Base-by-base conservation (phyloP, 208 protist genomes). In the Trypanosoma avium region DNA sequence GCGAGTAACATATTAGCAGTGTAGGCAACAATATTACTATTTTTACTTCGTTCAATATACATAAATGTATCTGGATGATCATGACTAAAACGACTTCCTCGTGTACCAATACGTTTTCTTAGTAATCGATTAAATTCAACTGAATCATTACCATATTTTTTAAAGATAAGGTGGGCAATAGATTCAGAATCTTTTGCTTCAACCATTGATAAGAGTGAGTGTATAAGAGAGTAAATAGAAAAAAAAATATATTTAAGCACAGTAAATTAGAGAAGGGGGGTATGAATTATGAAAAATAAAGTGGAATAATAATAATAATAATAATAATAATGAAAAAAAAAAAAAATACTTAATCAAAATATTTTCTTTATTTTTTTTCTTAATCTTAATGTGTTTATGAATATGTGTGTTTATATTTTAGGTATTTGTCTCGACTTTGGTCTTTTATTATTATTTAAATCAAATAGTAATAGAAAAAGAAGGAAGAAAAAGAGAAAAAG, bases 31-130 rank as follows among this genome's bases (percentile, higher is more conserved):
- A 93, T 67, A 52, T 91, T 93, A 7, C 73, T 54, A 54, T 93
- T 93, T 61, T 90, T 90, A 35, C 77, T 89, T 15, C 87, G 83
- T 36, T 67, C 75, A 61, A 93, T 93, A 70, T 91, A 90, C 81
- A 86, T 75, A 61, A 79, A 88, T 17, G 81, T 93, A 73, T 91
- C 84, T 38, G 71, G 77, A 67, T 87, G 79, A 54, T 93, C 87
- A 50, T 76, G 74, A 36, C 63, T 73, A 60, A 86, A 93, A 56
- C 87, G 81, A 22, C 64, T 65, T 9, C 81, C 75, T 40, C 87
- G 87, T 33, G 81, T 67, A 10, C 26, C 63, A 15, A 85, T 65
- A 38, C 45, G 47, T 8, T 58, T 38, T 26, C 67, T 53, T 38
- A 81, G 54, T 5, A 69, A 59, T 29, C 61, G 21, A 52, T 87